A percentile compares a stretch with the other conserved stretches of the same genome.
Conservation (phyloP, 176 grass and related monocot genomes). For the Rhynchospora pubera region DNA sequence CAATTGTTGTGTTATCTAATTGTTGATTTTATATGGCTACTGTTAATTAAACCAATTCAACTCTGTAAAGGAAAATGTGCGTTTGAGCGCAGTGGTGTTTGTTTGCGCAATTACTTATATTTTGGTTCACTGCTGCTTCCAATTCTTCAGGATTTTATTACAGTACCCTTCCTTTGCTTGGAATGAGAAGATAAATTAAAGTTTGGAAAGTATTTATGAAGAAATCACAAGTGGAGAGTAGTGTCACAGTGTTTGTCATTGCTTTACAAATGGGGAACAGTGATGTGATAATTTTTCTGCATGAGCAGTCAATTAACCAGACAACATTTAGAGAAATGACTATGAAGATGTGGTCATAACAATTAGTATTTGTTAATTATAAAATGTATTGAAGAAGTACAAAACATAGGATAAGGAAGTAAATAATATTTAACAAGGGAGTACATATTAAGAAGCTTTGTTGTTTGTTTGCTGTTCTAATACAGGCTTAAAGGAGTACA, state of each 20-base stretch:
- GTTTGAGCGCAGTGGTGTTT: not conserved
- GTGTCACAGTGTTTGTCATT: not conserved
- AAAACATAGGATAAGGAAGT: too few relatives aligned
- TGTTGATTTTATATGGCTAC: not conserved
- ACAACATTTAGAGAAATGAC: not conserved
- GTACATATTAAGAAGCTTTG: too few relatives aligned
- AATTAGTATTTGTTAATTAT: too few relatives aligned
- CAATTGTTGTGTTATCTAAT: not conserved
- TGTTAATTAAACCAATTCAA: not conserved
- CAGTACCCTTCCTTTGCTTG: not conserved
- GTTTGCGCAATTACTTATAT: not conserved
- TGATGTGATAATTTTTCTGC: not conserved
- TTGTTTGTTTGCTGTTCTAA: too few relatives aligned
- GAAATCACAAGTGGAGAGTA: not conserved
- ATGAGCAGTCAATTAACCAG: not conserved
- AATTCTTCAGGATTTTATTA: not conserved
- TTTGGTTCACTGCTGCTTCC: not conserved
- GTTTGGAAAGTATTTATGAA: not conserved
- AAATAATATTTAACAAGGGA: too few relatives aligned
- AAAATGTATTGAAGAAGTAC: too few relatives aligned
- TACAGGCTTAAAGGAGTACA: too few relatives aligned
- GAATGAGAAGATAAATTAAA: not conserved
- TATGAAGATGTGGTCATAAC: not conserved
- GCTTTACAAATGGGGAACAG: not conserved
- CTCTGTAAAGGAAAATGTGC: not conserved